Base-by-base conservation (phyloP, 768 basidiomycete species). In the Nevesoporus exiguus region DNA sequence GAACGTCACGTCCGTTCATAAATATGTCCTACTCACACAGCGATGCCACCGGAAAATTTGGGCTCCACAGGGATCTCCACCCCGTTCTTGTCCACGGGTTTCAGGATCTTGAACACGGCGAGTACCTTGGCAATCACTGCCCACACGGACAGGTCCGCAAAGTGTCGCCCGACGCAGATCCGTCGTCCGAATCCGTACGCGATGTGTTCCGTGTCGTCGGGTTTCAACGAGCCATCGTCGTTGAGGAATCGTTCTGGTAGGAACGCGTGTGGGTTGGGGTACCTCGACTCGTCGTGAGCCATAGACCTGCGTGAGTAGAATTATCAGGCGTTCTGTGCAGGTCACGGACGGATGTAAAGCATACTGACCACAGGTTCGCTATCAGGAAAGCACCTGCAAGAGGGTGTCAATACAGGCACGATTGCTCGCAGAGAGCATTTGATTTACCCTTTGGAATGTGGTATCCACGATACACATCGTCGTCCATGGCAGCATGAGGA, bases 181-280 rank as follows among this genome's bases (percentile, higher is more conserved):
- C 63, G 58, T 7, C 68, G 56, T 33, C 67, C 67, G 31, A 62
- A 70, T 24, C 67, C 67, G 25, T 52, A 69, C 3, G 22, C 47
- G 19, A 66, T 25, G 19, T 54, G 40, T 10, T 51, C 48, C 3
- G 41, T 24, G 7, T 48, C 43, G 7, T 55, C 47, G 1, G 45
- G 39, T 30, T 54, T 66, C 8, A 66, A 53, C 0, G 58, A 51
- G 13, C 63, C 64, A 1, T 65, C 64, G 0, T 47, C 34, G 40
- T 75, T 66, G 8, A 76, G 47, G 56, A 76, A 77, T 17, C 74
- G 66, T 29, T 77, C 74, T 0, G 76, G 74, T 25, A 55, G 51
- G 64, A 76, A 77, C 13, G 52, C 44, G 17, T 73, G 58, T 5
- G 75, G 66, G 5, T 71, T 62, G 0, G 74, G 66, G 44, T 73